Percentiles rank a stretch among this genome's conserved stretches.
Conservation (phyloP, 1,284 basidiomycete genomes). For the Coriolopsis trogii region DNA sequence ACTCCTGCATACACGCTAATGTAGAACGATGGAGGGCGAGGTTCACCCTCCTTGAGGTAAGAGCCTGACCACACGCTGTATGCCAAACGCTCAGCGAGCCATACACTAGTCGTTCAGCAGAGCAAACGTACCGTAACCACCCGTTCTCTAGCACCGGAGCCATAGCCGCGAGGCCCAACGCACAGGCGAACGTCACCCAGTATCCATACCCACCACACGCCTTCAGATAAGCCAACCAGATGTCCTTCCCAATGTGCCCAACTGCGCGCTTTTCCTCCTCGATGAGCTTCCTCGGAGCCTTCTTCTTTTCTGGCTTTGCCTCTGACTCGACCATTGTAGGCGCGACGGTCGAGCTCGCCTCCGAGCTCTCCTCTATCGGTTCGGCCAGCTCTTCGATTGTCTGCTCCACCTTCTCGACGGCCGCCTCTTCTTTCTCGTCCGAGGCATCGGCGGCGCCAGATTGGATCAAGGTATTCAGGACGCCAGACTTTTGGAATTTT, state of each 20-base stretch:
- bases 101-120: background rate
- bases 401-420: slow-evolving; percentile 29
- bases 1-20: slow-evolving; percentile 76
- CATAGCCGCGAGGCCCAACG: slow-evolving; percentile 66
- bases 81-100: background rate
- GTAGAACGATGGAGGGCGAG: slow-evolving; percentile 69
- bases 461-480: slow-evolving; percentile 71
- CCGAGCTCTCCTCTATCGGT: slow-evolving; percentile 36
- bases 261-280: slow-evolving; percentile 91
- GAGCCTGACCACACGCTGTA: slow-evolving; percentile 68
- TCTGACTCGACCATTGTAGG: slow-evolving; percentile 38
- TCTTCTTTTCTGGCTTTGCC: slow-evolving; percentile 52
- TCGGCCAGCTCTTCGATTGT: slow-evolving; percentile 16
- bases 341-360: slow-evolving; percentile 53
- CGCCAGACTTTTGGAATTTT: slow-evolving; percentile 67
- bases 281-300: slow-evolving; percentile 80
- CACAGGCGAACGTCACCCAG: slow-evolving; percentile 70
- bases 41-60: slow-evolving; percentile 37
- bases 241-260: slow-evolving; percentile 75
- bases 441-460: slow-evolving; percentile 51
- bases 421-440: slow-evolving; percentile 36
- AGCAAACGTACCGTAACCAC: slow-evolving; percentile 69
- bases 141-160: slow-evolving; percentile 83
- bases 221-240: slow-evolving; percentile 82
- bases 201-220: slow-evolving; percentile 70